A percentile compares a stretch with the other conserved stretches of the same genome.
Conservation (phyloP, 306 rosid genomes). For the Prunus davidiana region DNA sequence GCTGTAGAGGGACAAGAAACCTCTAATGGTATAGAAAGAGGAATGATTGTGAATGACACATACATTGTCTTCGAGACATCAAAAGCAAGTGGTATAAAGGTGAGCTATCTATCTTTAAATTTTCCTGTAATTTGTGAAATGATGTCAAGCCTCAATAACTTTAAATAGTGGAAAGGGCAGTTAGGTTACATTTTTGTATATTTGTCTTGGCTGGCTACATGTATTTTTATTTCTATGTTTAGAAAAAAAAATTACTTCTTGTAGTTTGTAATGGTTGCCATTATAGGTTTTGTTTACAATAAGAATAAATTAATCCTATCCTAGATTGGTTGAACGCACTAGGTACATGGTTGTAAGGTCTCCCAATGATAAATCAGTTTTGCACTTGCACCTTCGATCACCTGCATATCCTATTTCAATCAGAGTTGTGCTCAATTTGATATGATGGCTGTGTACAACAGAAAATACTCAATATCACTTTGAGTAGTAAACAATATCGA, state of each 20-base stretch:
- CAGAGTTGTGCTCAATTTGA: conserved; percentile 10
- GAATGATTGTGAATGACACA: conserved; percentile 83
- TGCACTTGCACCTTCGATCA: not conserved
- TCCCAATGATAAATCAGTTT: not conserved
- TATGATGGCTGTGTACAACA: conserved; percentile 16
- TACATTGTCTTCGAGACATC: conserved; percentile 79
- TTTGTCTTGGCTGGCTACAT: not conserved
- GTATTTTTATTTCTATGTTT: not conserved
- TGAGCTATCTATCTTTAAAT: conserved; percentile 11
- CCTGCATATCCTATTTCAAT: not conserved
- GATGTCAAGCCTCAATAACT: not conserved
- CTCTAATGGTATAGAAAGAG: conserved; percentile 64
- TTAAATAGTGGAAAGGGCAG: not conserved
- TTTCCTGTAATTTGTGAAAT: not conserved
- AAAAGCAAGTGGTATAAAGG: conserved; percentile 92
- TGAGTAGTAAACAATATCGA: not conserved
- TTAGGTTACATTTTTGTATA: not conserved
- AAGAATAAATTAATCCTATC: not conserved
- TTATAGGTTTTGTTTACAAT: not conserved
- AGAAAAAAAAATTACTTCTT: conserved; percentile 9
- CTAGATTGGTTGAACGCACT: not conserved
- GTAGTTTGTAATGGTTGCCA: not conserved
- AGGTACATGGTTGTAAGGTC: not conserved
- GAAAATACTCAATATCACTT: conserved; percentile 7
- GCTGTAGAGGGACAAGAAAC: conserved; percentile 63